Conservation (phyloP, 768 basidiomycete genomes). For the Suillus paluster region DNA sequence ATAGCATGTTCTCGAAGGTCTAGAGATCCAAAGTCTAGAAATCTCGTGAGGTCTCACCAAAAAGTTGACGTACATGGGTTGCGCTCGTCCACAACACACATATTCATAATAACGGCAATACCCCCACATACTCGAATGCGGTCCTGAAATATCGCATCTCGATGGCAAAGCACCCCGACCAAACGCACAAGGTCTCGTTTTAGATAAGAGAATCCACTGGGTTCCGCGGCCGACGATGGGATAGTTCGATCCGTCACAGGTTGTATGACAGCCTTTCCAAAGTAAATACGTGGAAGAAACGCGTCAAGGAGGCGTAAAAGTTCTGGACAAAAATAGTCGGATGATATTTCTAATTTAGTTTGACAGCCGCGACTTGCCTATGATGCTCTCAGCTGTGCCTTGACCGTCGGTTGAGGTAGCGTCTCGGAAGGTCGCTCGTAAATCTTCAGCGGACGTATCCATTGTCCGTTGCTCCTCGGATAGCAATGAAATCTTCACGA, state of each 20-base stretch:
- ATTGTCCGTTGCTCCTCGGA: slow-evolving; percentile 38
- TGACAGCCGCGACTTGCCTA: slow-evolving; percentile 49
- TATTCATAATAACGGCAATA: slow-evolving; percentile 80
- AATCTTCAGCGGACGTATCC: slow-evolving; percentile 13
- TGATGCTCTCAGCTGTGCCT: slow-evolving; percentile 56
- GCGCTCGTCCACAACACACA: slow-evolving; percentile 88
- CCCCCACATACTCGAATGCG: slow-evolving; percentile 71
- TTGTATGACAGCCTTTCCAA: slow-evolving; percentile 60
- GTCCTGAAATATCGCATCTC: slow-evolving; percentile 71
- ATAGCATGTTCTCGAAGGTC: slow-evolving; percentile 94
- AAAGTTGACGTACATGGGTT: slow-evolving; percentile 81
- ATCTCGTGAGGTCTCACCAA: neutral
- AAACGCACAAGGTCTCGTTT: slow-evolving; percentile 91
- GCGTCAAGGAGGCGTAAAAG: slow-evolving; percentile 73
- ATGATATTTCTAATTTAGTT: neutral
- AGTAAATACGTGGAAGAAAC: slow-evolving; percentile 87
- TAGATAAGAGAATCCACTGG: slow-evolving; percentile 76
- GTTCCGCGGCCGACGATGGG: slow-evolving; percentile 36
- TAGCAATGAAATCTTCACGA: slow-evolving; percentile 61
- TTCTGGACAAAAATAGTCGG: slow-evolving; percentile 46
- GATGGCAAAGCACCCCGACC: slow-evolving; percentile 77
- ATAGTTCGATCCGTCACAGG: slow-evolving; percentile 4
- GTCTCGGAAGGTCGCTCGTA: slow-evolving; percentile 50
- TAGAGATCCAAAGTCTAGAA: neutral
- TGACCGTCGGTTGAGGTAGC: slow-evolving; percentile 43